Evolutionary conservation across 2,329 filamentous ascomycete genomes (phyloP), one percentile per base, ranked within the genome.

Genomic region (Aspergillus sp.): DNA sequence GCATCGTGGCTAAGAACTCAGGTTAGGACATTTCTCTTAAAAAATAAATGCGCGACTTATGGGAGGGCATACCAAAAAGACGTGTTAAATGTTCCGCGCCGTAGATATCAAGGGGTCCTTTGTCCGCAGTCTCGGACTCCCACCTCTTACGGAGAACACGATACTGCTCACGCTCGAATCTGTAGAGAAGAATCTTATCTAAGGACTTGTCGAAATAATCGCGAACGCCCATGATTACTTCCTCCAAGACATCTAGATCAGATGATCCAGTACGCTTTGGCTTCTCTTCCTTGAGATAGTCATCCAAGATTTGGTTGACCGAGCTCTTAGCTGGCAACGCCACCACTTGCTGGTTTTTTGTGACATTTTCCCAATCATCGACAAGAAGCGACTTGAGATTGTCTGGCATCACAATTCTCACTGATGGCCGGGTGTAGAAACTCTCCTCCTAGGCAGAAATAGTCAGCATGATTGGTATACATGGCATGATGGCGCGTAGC

Each of bases 331-430:
- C 88, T 0, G 95, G 95, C 15, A 99, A 81, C 2, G 90, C 88
- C 33, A 97, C 91, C 4, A 98, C 86, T 70, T 93, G 90, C 66
- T 91, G 86, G 71, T 96, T 95, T 78, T 97, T 98, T 56, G 95
- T 99, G 61, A 99, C 87, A 68, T 97, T 96, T 75, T 99, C 95
- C 95, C 95, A 99, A 74, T 99, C 95, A 72, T 99, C 95, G 21
- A 99, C 95, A 3, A 99, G 85, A 62, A 96, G 84, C 15, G 90
- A 91, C 79, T 98, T 97, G 64, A 99, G 82, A 64, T 90, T 86
- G 70, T 98, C 95, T 0, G 95, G 92, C 63, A 98, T 87, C 50
- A 88, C 83, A 43, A 99, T 84, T 67, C 91, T 90, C 68, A 99
- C 89, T 17, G 91, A 91, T 19, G 93, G 93, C 57, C 92, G 87